Base-by-base conservation (phyloP, 1,284 basidiomycete species). In the Marasmius oreades region DNA sequence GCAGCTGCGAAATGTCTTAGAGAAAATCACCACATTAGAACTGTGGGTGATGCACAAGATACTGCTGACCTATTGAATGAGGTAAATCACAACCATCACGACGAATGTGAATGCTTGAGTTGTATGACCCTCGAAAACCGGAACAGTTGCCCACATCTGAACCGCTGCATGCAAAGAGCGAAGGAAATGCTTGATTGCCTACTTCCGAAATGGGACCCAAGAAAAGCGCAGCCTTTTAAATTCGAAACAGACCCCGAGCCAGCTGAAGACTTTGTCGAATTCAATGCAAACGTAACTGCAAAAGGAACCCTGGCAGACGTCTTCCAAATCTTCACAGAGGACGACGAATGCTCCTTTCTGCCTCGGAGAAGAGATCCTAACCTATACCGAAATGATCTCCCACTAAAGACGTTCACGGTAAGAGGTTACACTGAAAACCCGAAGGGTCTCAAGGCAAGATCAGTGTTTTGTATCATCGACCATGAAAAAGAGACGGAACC, bases 121-220 rank as follows among this genome's bases (percentile, higher is more conserved):
- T 59, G 58, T n/a, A 36, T 12, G 3, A 14, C 39, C 3, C 20
- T 24, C 3, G 12, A 23, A n/a, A 23, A 31, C 10, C 6, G 1
- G n/a, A 5, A 7, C 1, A 20, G 45, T 1, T 58, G 56, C 33
- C 5, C 22, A 42, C 14, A 52, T 43, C 60, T 58, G 7, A 28
- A 59, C 18, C 14, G 47, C 31, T 62, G 59, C 54, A 46, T 52
- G 10, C 14, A 5, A 0, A 55, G 53, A 48, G 59, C 57, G 1
- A 47, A 20, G 20, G 31, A 51, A 18, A 22, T 63, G 0, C 34
- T 63, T 14, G 34, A 62, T 7, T 24, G 42, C 1, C 34, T 59
- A 2, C 52, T 24, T 1, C 16, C 14, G 0, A 63, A 63, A 53
- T 63, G 61, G 62, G 44, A 63, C 39, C 60, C 61, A 18, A 1